Evolutionary conservation across 225 moss, liverwort and hornwort species (phyloP).

Genomic region (Marchantia polymorpha): DNA sequence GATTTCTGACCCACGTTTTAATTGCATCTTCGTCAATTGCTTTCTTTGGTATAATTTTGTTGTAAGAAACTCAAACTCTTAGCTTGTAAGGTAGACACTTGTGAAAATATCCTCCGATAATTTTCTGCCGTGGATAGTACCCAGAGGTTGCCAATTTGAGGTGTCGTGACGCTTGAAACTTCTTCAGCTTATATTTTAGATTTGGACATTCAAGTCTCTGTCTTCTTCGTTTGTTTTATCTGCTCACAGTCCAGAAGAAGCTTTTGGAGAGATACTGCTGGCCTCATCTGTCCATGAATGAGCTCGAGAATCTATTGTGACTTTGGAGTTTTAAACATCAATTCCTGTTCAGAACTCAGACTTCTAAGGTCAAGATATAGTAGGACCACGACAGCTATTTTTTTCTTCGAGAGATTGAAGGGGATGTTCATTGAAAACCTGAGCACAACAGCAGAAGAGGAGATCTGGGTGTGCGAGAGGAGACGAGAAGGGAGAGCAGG

Average conservation of each 20-base stretch:
- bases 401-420: not conserved
- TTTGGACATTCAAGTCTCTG: not conserved
- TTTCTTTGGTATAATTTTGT: not conserved
- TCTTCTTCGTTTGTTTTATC: not conserved
- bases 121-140: not conserved
- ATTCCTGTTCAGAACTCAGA: not conserved
- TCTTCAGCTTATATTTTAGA: not conserved
- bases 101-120: not conserved
- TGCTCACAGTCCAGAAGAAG: not conserved
- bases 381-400: not conserved
- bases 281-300: not conserved
- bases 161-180: not conserved
- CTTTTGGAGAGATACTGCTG: not conserved
- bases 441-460: not conserved
- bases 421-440: not conserved
- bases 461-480: not conserved
- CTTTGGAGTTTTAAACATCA: not conserved
- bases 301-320: not conserved
- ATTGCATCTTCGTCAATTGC: not conserved
- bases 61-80: not conserved
- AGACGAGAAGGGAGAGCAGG: not conserved
- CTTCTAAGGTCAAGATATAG: not conserved
- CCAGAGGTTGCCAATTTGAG: not conserved
- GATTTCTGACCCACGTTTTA: not conserved
- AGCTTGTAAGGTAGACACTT: not conserved